A percentile compares a stretch with the other conserved stretches of the same genome.
These are phyloP conservation scores for Cyberlindnera euphorbiiphila DNA, from an alignment of 805 yeast species.

Conservation along the genomic window DNA sequence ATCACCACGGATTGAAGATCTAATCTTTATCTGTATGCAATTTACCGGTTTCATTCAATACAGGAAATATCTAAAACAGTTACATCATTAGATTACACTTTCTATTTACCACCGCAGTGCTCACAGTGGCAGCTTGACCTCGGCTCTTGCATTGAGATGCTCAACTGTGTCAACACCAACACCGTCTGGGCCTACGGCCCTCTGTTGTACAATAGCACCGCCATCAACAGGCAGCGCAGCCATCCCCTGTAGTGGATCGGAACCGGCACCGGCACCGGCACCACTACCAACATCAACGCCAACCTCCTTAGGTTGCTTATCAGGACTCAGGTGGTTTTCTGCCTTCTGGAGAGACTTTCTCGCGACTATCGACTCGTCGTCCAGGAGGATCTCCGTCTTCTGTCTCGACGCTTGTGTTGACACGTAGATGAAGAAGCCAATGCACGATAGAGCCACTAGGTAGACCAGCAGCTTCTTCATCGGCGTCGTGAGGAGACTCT, in stretches of 20 bases:
- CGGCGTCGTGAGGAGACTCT: conserved; percentile 40
- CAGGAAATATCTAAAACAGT: no score
- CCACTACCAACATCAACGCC: not conserved
- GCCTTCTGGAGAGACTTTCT: conserved; percentile 3
- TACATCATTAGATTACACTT: no score
- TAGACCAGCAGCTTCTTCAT: conserved; percentile 43
- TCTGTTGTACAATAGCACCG: conserved; percentile 11
- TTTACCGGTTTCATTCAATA: no score
- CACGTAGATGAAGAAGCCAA: conserved; percentile 32
- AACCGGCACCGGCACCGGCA: not conserved
- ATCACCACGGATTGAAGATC: conserved; percentile 47
- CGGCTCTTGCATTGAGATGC: not conserved
- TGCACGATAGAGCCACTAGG: conserved; percentile 29
- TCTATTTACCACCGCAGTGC: no score
- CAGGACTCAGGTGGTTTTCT: no score
- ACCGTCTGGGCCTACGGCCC: conserved; percentile 10
- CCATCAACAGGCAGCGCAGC: conserved; percentile 10
- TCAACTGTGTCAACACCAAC: conserved; percentile 5
- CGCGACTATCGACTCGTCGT: conserved; percentile 11
- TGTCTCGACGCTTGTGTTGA: conserved; percentile 22
- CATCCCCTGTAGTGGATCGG: not conserved
- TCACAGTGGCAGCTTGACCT: no score
- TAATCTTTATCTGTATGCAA: no score
- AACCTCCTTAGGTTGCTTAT: no score
- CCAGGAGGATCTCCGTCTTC: conserved; percentile 26